Evolutionary conservation across 176 grass and related monocot genomes (phyloP).

Genomic region (Alopecurus myosuroides): DNA sequence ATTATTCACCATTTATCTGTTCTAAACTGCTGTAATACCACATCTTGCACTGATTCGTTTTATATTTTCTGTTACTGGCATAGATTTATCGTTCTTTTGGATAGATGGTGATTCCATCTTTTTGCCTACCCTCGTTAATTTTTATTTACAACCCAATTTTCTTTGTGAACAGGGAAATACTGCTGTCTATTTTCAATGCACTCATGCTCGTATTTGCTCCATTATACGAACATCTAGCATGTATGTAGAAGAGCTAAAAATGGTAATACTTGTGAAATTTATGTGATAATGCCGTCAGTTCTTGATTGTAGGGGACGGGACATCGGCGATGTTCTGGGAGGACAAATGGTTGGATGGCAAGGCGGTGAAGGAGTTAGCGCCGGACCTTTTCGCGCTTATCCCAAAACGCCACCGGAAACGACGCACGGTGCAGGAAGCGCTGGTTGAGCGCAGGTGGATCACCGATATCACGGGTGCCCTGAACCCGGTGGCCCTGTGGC

Average conservation of each 20-base stretch:
- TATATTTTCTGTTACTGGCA: conserved; percentile 2
- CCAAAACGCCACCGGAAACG: no score
- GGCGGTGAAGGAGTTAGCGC: no score
- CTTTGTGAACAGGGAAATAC: conserved; percentile 12
- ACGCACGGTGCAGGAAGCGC: no score
- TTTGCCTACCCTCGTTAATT: background rate
- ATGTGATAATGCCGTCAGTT: background rate
- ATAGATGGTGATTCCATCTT: background rate
- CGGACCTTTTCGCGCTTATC: no score
- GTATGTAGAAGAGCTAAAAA: conserved; percentile 68
- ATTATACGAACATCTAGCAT: conserved; percentile 86
- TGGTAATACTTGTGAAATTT: conserved; percentile 19
- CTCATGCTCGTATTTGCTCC: conserved; percentile 56
- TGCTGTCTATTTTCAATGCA: conserved; percentile 1
- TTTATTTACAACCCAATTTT: conserved; percentile 9
- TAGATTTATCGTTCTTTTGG: background rate
- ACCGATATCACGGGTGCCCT: no score
- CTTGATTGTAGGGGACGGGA: no score
- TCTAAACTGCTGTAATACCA: background rate
- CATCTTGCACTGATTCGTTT: conserved; percentile 1
- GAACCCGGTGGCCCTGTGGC: no score
- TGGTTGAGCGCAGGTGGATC: no score
- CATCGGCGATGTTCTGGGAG: no score
- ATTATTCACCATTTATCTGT: no score
- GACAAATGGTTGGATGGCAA: no score